Conservation (phyloP, 495 filamentous ascomycete genomes). For the Neurospora terricola region DNA sequence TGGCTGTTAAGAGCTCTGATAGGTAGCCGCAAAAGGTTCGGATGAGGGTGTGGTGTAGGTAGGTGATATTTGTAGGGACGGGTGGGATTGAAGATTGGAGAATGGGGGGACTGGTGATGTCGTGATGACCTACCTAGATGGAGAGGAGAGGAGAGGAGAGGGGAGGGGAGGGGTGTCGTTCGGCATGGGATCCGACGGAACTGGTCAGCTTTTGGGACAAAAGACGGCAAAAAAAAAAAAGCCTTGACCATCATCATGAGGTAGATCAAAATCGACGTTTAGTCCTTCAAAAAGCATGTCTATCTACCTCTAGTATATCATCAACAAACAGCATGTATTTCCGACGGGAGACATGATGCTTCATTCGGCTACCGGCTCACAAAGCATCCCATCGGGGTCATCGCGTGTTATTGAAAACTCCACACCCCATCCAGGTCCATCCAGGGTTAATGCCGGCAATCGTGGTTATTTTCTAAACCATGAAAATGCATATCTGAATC, state of each 20-base stretch:
- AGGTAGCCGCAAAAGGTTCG: not conserved
- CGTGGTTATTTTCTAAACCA: not conserved
- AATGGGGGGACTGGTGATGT: not conserved
- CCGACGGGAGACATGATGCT: too few species aligned
- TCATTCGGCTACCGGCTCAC: not conserved
- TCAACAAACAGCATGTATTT: too few species aligned
- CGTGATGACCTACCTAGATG: not conserved
- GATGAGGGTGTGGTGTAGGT: not conserved
- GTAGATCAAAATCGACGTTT: too few species aligned
- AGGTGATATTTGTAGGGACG: not conserved
- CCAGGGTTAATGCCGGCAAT: not conserved
- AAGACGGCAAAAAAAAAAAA: too few species aligned
- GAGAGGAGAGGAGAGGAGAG: not conserved
- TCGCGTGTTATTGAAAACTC: not conserved
- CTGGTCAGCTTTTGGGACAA: not conserved
- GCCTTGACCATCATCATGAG: too few species aligned
- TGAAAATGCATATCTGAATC: not conserved
- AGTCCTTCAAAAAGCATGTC: too few species aligned
- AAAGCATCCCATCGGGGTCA: not conserved
- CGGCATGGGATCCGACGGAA: not conserved
- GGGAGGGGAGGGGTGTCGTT: not conserved
- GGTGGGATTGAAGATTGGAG: not conserved
- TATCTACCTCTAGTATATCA: too few species aligned
- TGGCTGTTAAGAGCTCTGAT: not conserved
- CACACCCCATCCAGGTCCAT: not conserved